Conservation (phyloP, 2,329 filamentous ascomycete species). For the Thelonectria blattea region DNA sequence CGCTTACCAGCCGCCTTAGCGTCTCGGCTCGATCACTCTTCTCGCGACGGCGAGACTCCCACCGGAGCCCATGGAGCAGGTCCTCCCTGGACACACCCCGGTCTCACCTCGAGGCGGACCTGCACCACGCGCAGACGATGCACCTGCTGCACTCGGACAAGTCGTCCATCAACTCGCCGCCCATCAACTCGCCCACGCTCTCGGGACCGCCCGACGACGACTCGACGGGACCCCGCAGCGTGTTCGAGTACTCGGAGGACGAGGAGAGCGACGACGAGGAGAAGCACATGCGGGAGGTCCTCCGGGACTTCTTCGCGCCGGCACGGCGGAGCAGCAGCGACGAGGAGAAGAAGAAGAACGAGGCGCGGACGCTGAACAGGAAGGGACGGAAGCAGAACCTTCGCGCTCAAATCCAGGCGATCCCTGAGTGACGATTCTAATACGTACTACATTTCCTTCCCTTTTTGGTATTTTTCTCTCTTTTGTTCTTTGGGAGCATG, state of each 20-base stretch:
- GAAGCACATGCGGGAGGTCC: slow-evolving; percentile 25
- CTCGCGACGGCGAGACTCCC: slow-evolving; percentile 34
- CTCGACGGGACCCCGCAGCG: slow-evolving; percentile 35
- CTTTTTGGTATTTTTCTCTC: not conserved
- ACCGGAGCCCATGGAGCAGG: slow-evolving; percentile 22
- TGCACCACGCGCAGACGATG: not conserved
- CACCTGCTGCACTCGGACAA: slow-evolving; percentile 25
- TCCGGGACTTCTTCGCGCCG: slow-evolving; percentile 31
- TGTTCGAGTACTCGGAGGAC: slow-evolving; percentile 45
- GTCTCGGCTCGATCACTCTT: slow-evolving; percentile 38
- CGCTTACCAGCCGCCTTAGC: slow-evolving; percentile 35
- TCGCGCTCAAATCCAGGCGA: slow-evolving; percentile 45
- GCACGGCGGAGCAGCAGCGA: slow-evolving; percentile 26
- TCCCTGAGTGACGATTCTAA: slow-evolving; percentile 36
- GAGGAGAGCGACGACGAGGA: slow-evolving; percentile 29
- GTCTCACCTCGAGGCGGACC: not conserved
- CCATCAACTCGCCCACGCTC: slow-evolving; percentile 20
- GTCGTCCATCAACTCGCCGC: slow-evolving; percentile 23
- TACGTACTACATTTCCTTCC: not conserved
- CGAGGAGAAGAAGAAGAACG: slow-evolving; percentile 19
- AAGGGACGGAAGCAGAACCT: slow-evolving; percentile 46
- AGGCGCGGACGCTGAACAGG: slow-evolving; percentile 23
- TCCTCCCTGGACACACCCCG: slow-evolving; percentile 12
- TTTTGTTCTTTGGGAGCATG: slow-evolving; percentile 6
- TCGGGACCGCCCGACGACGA: slow-evolving; percentile 20